Evolutionary conservation across 1,284 basidiomycete genomes (phyloP).

Genomic region (Phaffia rhodozyma): DNA sequence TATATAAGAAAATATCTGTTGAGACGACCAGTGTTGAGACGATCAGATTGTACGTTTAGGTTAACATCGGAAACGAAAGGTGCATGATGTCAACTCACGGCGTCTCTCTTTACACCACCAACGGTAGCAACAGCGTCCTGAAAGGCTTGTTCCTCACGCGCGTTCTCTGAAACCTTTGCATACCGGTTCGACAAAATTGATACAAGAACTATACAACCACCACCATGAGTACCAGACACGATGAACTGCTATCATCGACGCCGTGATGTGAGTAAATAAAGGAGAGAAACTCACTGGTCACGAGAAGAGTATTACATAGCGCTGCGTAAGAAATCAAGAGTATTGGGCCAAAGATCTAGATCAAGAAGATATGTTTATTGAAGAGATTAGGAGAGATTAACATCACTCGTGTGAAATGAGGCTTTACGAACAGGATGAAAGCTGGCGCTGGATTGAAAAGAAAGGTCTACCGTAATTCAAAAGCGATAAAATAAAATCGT

Average conservation of each 20-base stretch:
- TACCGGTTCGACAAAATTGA: slow-evolving; percentile 78
- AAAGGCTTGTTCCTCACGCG: slow-evolving; percentile 71
- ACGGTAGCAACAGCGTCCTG: slow-evolving; percentile 76
- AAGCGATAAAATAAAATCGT: slow-evolving; percentile 3
- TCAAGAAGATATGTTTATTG: neutral
- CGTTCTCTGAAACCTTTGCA: slow-evolving; percentile 66
- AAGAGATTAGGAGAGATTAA: slow-evolving; percentile 1
- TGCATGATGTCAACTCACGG: slow-evolving; percentile 40
- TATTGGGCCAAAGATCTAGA: slow-evolving; percentile 50
- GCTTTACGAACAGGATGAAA: slow-evolving; percentile 59
- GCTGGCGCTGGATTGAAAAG: slow-evolving; percentile 50
- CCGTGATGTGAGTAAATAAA: neutral
- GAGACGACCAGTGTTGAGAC: too few relatives aligned
- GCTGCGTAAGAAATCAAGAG: slow-evolving; percentile 75
- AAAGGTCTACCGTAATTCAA: slow-evolving; percentile 24
- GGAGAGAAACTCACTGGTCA: slow-evolving; percentile 51
- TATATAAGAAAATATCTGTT: neutral
- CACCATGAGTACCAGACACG: slow-evolving; percentile 9
- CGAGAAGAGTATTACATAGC: slow-evolving; percentile 59
- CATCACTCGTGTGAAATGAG: neutral
- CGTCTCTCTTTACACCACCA: slow-evolving; percentile 78
- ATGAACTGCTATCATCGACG: neutral
- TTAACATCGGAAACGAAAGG: too few relatives aligned
- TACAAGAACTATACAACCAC: slow-evolving; percentile 51
- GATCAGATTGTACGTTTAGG: neutral